These are phyloP conservation scores for Penicillium verrucosum DNA, from an alignment of 2,329 filamentous ascomycete species.

Conservation along the genomic window DNA sequence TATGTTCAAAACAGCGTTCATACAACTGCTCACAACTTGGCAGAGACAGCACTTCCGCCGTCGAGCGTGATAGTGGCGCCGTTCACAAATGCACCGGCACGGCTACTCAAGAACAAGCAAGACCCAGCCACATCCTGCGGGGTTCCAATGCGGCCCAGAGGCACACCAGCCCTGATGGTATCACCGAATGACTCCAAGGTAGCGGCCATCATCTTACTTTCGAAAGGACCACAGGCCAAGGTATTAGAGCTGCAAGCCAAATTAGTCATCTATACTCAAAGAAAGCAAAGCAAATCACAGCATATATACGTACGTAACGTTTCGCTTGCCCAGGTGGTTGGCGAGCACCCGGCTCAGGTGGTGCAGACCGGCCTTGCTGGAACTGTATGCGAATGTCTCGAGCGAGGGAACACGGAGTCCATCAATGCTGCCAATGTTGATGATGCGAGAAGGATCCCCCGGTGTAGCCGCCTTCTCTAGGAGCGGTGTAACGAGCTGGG, in stretches of 20 bases:
- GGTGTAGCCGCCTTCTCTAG: slow-evolving; percentile 47
- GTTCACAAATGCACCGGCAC: slow-evolving; percentile 65
- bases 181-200: slow-evolving; percentile 51
- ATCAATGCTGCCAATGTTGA: slow-evolving; percentile 55
- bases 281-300: background rate
- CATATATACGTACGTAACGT: slow-evolving; percentile 49
- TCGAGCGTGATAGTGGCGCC: slow-evolving; percentile 63
- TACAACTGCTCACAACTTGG: slow-evolving; percentile 37
- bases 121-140: slow-evolving; percentile 68
- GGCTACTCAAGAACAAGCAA: slow-evolving; percentile 66
- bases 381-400: slow-evolving; percentile 54
- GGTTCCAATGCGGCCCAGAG: slow-evolving; percentile 64
- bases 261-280: slow-evolving; percentile 21
- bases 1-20: background rate
- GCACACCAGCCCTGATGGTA: slow-evolving; percentile 54
- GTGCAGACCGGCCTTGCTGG: slow-evolving; percentile 53
- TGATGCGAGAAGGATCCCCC: slow-evolving; percentile 47
- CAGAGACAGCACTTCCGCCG: slow-evolving; percentile 49
- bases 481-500: slow-evolving; percentile 47
- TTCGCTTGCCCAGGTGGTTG: slow-evolving; percentile 50
- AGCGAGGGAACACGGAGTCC: slow-evolving; percentile 52
- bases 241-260: slow-evolving; percentile 55
- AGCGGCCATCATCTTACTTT: slow-evolving; percentile 55
- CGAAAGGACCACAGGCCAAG: slow-evolving; percentile 66
- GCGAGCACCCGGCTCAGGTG: slow-evolving; percentile 53